Percentiles rank a stretch among this genome's conserved stretches.
Conservation (phyloP, 75 land plant genomes). For the Cupressus sempervirens region DNA sequence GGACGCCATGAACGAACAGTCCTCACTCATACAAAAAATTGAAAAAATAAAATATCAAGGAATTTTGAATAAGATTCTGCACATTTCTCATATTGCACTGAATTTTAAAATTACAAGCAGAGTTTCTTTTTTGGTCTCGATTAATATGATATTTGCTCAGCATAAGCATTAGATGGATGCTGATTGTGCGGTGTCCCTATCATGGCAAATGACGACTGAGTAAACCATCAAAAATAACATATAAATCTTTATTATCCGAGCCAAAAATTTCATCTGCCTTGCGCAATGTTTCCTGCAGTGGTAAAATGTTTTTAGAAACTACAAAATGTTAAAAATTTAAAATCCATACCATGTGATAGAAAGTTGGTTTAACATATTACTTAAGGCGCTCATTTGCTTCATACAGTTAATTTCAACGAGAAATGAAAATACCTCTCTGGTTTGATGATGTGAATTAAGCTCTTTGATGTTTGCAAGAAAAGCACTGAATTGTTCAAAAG, state of each 20-base stretch:
- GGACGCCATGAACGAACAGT: neutral
- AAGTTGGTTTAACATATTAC: neutral
- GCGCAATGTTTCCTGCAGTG: constrained; percentile 68
- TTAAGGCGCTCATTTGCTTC: neutral
- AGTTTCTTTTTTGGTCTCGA: neutral
- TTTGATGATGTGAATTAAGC: constrained; percentile 75
- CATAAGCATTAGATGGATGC: neutral
- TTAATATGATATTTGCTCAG: neutral
- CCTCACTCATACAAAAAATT: neutral
- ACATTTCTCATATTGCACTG: neutral
- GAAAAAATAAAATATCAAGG: neutral
- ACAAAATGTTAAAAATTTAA: neutral
- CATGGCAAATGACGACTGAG: constrained; percentile 52
- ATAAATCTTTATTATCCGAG: constrained; percentile 81
- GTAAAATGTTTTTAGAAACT: neutral
- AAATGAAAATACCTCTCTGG: constrained; percentile 54
- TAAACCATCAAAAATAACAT: constrained; percentile 63
- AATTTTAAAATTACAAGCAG: neutral
- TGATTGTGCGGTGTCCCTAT: neutral
- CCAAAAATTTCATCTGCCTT: constrained; percentile 92
- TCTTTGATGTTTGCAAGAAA: constrained; percentile 87
- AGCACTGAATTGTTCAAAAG: constrained; percentile 84
- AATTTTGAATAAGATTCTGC: neutral
- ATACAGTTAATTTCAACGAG: neutral
- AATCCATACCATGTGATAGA: neutral